A percentile compares a stretch with the other conserved stretches of the same genome.
Conservation (phyloP, 75 land plant genomes). For the Adiantum capillusveneris region DNA sequence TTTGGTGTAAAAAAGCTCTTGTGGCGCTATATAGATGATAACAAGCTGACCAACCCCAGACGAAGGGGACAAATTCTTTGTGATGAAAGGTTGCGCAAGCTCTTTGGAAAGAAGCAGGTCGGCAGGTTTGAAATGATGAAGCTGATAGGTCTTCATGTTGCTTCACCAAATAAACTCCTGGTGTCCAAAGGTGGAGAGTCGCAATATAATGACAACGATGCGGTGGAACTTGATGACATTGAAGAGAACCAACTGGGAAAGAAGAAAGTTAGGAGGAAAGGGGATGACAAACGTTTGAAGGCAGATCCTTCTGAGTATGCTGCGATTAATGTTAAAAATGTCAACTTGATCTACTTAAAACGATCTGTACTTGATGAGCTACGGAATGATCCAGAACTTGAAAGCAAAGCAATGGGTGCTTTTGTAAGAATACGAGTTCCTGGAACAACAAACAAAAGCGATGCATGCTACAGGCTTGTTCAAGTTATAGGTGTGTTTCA, state of each 20-base stretch:
- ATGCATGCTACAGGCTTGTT: constrained; percentile 76
- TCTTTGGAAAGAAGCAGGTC: constrained; percentile 81
- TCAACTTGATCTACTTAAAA: constrained; percentile 62
- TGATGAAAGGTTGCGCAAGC: constrained; percentile 58
- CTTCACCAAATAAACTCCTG: constrained; percentile 31
- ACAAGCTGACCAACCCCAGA: constrained; percentile 84
- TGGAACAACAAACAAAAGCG: constrained; percentile 61
- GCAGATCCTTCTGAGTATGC: constrained; percentile 75
- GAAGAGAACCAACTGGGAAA: constrained; percentile 30
- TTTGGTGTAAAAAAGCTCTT: constrained; percentile 68
- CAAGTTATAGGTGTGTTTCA: constrained; percentile 74
- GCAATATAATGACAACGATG: constrained; percentile 31
- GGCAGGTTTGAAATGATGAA: constrained; percentile 98
- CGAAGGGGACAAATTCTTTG: constrained; percentile 72
- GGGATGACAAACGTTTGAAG: constrained; percentile 32
- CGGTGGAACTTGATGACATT: constrained; percentile 31
- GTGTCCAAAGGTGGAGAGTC: constrained; percentile 26
- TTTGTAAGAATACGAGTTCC: constrained; percentile 86
- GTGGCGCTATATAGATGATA: constrained; percentile 67
- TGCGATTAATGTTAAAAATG: constrained; percentile 79
- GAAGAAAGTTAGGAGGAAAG: constrained; percentile 45
- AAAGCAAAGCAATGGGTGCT: constrained; percentile 57
- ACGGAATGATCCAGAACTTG: constrained; percentile 45
- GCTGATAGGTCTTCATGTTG: constrained; percentile 75
- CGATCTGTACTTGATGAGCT: constrained; percentile 78